A percentile compares a stretch with the other conserved stretches of the same genome.
Evolutionary conservation across 371 early-diverging fungal genomes (phyloP).

Genomic region (Rhizopus microsporus): DNA sequence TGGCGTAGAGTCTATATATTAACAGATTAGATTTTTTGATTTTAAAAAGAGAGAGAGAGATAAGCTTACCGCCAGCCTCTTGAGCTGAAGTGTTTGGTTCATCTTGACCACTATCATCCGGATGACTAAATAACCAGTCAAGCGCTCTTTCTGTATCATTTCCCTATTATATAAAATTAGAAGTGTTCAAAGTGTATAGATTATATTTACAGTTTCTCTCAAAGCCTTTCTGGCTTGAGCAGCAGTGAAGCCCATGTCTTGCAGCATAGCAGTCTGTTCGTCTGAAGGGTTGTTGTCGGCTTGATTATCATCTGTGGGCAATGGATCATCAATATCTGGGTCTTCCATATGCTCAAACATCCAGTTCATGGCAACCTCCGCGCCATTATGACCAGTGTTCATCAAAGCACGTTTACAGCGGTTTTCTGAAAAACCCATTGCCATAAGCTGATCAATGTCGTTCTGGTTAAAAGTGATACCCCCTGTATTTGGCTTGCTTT

Average conservation of each 20-base stretch:
- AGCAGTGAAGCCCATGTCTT: conserved; percentile 90
- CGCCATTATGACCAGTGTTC: conserved; percentile 78
- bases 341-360: conserved; percentile 96
- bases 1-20: conserved; percentile 39
- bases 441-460: conserved; percentile 73
- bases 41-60: not conserved
- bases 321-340: conserved; percentile 60
- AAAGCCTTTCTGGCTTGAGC: conserved; percentile 84
- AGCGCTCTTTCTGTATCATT: conserved; percentile 89
- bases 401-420: conserved; percentile 82
- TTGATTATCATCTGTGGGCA: conserved; percentile 16
- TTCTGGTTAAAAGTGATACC: conserved; percentile 53
- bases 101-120: conserved; percentile 64
- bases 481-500: conserved; percentile 38
- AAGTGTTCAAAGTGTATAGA: not conserved
- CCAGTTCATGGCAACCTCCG: conserved; percentile 93
- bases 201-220: conserved; percentile 67
- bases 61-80: conserved; percentile 11
- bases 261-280: conserved; percentile 61
- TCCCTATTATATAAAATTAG: conserved; percentile 42
- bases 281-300: conserved; percentile 18
- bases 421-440: conserved; percentile 90
- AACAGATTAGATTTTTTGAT: not conserved
- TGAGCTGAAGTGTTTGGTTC: not conserved
- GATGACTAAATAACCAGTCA: conserved; percentile 93